Base-by-base conservation (phyloP, 1,284 basidiomycete species). In the Leccinum huronense region DNA sequence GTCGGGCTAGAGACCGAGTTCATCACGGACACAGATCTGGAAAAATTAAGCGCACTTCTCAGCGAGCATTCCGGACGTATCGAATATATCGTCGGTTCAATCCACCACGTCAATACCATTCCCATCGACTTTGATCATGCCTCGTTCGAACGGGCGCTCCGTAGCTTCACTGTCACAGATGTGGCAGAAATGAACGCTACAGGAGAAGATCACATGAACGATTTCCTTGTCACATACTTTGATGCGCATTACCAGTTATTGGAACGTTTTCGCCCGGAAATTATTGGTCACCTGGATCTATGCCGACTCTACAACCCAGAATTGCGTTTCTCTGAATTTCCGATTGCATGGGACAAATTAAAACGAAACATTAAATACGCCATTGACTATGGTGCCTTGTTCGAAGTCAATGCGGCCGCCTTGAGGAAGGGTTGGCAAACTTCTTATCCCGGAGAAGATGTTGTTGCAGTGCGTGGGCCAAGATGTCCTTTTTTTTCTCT, bases 1-100 rank as follows among this genome's bases (percentile, higher is more conserved):
- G 88, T 98, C 61, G 97, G 97, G 8, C 82, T 97, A 55, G 97
- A 99, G 77, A 97, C 96, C 7, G 97, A 99, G 72, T 89, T 85
- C 77, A 95, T 98, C 75, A 88, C 90, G 5, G 62, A 77, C 5
- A 71, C 80, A 9, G 93, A 94, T 75, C 80, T 94, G 31, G 80
- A 84, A 66, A 77, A 79, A 19, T 80, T 98, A 48, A 75, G 82
- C 16, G 67, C 71, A 6, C 77, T 90, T 45, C 77, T 89, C 19
- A 68, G 78, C 58, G 72, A 71, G 59, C 74, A 84, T 64, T 75
- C 75, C 13, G 73, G 73, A 58, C 80, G 80, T 59, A 86, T 99
- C 65, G 91, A 98, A 73, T 98, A 95, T 77, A 76, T 98, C 70
- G 94, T 99, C 60, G 97, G 97, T 5, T 94, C 91, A 57, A 82